Evolutionary conservation across 371 early-diverging fungal species (phyloP), one percentile per base, ranked within the genome.

Genomic region (Rhizopus sp.): DNA sequence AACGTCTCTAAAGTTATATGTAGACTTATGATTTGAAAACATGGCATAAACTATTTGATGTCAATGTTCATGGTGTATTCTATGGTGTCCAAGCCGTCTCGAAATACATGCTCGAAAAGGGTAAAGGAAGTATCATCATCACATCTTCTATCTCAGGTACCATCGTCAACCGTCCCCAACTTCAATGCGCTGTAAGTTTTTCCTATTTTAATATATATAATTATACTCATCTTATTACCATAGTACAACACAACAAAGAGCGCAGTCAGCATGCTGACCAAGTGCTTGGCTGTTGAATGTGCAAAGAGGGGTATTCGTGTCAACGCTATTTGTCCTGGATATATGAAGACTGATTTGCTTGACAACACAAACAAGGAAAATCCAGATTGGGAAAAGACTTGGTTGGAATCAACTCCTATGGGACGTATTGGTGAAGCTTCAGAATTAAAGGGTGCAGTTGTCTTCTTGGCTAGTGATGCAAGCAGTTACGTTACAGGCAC

Each of bases 381-480:
- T 45, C 68, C 68, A 8, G 74, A 67, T 7, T 55, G 72, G 50
- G 68, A 64, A 30, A 54, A 62, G 5, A 55, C 55, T 16, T 79
- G 80, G 80, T 45, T 45, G 15, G 53, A 66, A 5, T 44, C 67
- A 17, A 70, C 70, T n/a, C 80, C 80, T 4, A 73, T 76, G 74
- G 64, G 69, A 50, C 76, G 82, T 29, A 53, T 80, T 68, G 90
- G 89, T 48, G 67, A 74, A 15, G 75, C 87, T 53, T 68, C 70
- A 17, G 91, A 91, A 61, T 80, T 90, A 41, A 86, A 84, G 59
- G 84, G 86, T 55, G 84, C 88, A 16, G 79, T 89, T 17, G 67
- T 90, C 39, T 92, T 79, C 67, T 72, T 92, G 54, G 87, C 84
- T 16, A 83, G 85, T 31, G 88, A 84, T 48, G 86, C 87, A 3